These are phyloP conservation scores for Metschnikowia anglica DNA, from an alignment of 805 yeast species.

Conservation along the genomic window DNA sequence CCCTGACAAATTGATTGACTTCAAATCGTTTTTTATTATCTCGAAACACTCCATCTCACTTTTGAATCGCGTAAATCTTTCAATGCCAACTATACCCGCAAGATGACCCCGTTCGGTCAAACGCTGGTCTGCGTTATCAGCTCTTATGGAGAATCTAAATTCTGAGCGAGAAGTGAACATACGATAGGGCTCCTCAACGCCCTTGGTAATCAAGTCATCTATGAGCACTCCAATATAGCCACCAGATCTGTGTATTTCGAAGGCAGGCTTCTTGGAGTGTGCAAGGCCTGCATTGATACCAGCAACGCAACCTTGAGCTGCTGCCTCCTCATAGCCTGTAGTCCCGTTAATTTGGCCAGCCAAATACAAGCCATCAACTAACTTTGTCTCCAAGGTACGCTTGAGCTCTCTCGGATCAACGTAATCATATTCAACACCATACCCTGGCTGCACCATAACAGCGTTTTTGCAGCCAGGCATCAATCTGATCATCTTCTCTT, in stretches of 20 bases:
- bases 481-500: constrained; percentile 65
- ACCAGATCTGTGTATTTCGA: constrained; percentile 68
- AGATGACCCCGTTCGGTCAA: constrained; percentile 67
- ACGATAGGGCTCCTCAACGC: constrained; percentile 94
- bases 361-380: constrained; percentile 70
- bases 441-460: constrained; percentile 89
- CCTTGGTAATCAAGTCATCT: constrained; percentile 92
- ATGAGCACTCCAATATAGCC: constrained; percentile 91
- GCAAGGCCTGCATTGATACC: constrained; percentile 91
- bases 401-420: constrained; percentile 88
- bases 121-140: constrained; percentile 91
- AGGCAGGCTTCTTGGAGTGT: constrained; percentile 36
- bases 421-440: constrained; percentile 98
- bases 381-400: constrained; percentile 77
- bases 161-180: constrained; percentile 98
- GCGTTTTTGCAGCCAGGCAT: constrained; percentile 90
- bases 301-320: constrained; percentile 93
- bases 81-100: constrained; percentile 64
- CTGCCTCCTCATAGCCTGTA: constrained; percentile 98
- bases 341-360: constrained; percentile 99
- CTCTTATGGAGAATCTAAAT: constrained; percentile 82
- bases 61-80: constrained; percentile 51
- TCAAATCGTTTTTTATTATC: constrained; percentile 46
- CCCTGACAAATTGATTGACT: constrained; percentile 48
- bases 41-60: constrained; percentile 48